These are phyloP conservation scores for Fusarium begoniae DNA, from an alignment of 2,329 filamentous ascomycete species.

Conservation along the genomic window DNA sequence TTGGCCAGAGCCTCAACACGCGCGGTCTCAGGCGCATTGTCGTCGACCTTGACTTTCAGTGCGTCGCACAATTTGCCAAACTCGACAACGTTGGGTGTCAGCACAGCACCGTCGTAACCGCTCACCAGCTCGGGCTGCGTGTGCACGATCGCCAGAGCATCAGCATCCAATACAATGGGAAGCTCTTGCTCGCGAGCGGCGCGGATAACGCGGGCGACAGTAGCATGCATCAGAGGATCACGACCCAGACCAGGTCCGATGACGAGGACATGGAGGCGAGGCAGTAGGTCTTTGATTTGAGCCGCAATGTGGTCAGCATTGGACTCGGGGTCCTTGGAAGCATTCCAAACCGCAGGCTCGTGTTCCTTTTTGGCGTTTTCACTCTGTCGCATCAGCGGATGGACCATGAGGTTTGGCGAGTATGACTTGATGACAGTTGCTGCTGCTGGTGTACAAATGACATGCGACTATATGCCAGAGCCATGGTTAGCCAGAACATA, in stretches of 20 bases:
- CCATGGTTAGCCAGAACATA: not conserved
- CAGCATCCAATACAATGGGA: conserved; percentile 90
- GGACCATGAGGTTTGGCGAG: conserved; percentile 98
- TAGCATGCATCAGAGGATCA: conserved; percentile 89
- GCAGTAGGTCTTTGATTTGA: conserved; percentile 80
- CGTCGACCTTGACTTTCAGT: conserved; percentile 69
- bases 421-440: conserved; percentile 95
- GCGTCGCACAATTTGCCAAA: conserved; percentile 84
- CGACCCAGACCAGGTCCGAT: conserved; percentile 92
- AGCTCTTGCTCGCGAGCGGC: conserved; percentile 77
- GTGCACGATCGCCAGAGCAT: conserved; percentile 83
- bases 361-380: conserved; percentile 46
- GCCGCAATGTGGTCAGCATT: conserved; percentile 70
- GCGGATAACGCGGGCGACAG: conserved; percentile 79
- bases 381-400: conserved; percentile 90
- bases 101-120: conserved; percentile 83
- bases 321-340: conserved; percentile 52
- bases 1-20: conserved; percentile 73
- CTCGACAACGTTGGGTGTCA: conserved; percentile 96
- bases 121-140: conserved; percentile 78
- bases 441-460: conserved; percentile 93
- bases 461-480: conserved; percentile 71
- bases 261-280: conserved; percentile 89
- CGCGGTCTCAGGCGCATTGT: conserved; percentile 49
- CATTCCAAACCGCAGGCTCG: conserved; percentile 54